Evolutionary conservation across 495 filamentous ascomycete species (phyloP).

Genomic region (Talaromyces stipitatus): DNA sequence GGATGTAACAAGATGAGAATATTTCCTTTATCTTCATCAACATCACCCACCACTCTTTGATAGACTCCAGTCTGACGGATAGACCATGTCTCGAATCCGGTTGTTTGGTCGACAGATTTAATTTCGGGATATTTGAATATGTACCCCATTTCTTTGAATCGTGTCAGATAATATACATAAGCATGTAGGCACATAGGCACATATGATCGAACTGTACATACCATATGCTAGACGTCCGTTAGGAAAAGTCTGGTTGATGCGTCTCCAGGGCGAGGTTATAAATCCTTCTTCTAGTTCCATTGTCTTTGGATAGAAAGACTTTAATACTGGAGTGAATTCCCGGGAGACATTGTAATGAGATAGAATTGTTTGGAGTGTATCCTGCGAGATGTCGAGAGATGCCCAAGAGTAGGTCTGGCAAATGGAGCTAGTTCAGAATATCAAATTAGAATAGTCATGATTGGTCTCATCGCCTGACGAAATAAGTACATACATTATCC

Average conservation of each 20-base stretch:
- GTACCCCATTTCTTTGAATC: conserved; percentile 27
- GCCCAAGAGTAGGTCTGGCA: conserved; percentile 33
- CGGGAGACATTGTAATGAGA: conserved; percentile 16
- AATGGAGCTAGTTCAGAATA: conserved; percentile 25
- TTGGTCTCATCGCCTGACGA: background rate
- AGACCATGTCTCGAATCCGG: conserved; percentile 22
- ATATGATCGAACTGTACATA: background rate
- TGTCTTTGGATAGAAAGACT: conserved; percentile 32
- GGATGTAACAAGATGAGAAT: conserved; percentile 25
- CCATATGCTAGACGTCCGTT: background rate
- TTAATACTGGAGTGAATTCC: conserved; percentile 25
- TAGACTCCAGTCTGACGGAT: conserved; percentile 38
- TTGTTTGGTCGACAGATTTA: conserved; percentile 15
- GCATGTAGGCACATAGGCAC: no score
- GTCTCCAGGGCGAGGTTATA: conserved; percentile 10
- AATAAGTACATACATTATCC: background rate
- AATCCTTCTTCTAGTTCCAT: conserved; percentile 27
- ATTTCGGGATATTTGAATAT: conserved; percentile 33
- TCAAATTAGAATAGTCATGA: background rate
- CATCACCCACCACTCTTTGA: conserved; percentile 24
- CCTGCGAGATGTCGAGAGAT: conserved; percentile 24
- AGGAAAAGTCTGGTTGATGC: conserved; percentile 16
- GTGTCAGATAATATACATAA: background rate
- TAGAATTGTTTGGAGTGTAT: conserved; percentile 23
- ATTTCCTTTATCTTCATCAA: background rate